Evolutionary conservation across 2,329 filamentous ascomycete genomes (phyloP), one percentile per base, ranked within the genome.

Genomic region (Juglanconis juglandina): DNA sequence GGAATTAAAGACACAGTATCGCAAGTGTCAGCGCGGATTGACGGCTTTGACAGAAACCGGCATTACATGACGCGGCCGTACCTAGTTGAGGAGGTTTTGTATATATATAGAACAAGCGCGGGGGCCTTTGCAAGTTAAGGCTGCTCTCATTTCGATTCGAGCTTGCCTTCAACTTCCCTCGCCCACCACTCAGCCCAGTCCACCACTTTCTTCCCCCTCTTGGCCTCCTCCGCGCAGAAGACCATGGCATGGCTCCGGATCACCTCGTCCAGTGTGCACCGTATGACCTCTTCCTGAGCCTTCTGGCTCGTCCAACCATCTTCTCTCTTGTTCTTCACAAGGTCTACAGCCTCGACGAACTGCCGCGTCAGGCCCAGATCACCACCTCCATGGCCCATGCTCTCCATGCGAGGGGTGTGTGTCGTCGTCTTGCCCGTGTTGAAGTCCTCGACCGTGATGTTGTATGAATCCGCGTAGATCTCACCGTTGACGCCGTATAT

Each of bases 241-340:
- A 97, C 94, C 75, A 95, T 84, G 2, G 90, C 93, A 76, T 98
- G 95, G 69, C 92, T 96, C 53, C 89, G 82, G n/a, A 98, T 82
- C 1, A 89, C 86, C 70, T 98, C 95, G 59, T 96, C 91, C 7
- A 96, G 76, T 11, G 88, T 90, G 74, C 91, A 96, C 0, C 92
- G 92, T 33, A 98, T 79, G 70, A 88, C 86, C 68, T 87, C 79
- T 60, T 80, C 79, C 79, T 98, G 94, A 1, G 93, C 93, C 63
- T 82, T 82, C 46, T 81, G 77, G 1, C 90, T 88, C 34, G 78
- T 75, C 84, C 87, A 86, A 0, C 81, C 83, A 61, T 85, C 80
- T 62, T 87, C 88, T 72, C 92, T 90, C 61, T 85, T 80, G 63
- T 87, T 88, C 73, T 92, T 90, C 49, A 96, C 92, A 4, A 84